Evolutionary conservation across 1,139 yeast genomes (phyloP), one percentile per base, ranked within the genome.

Genomic region (Taphrina betulina): DNA sequence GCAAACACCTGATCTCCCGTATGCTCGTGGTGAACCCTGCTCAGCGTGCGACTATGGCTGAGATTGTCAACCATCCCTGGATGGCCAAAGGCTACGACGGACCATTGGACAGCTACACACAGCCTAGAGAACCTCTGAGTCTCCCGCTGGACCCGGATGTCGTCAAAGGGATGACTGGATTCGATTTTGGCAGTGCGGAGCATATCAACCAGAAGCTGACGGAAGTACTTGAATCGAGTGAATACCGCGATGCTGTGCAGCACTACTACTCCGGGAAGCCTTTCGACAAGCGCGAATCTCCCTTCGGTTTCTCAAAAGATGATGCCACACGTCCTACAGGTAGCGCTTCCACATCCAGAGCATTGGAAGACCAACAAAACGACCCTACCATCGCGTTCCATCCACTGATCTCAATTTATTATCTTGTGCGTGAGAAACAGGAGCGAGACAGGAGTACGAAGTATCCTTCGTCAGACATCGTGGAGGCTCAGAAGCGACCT

Each of bases 21-120:
- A 92, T 94, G 96, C 77, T 94, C 59, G 95, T 89, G 36, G 96
- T 92, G 4, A 88, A 88, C 65, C 95, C 96, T 3, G 65, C 73
- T 2, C 81, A 81, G 60, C 80, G 99, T 66, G 96, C 96, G 0
- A 71, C 85, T 0, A 74, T 94, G 60, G 75, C 77, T 58, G 96
- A 89, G 66, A 87, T 92, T 5, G 77, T 85, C 63, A 76, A 79
- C 60, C 98, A 92, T 65, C 96, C 96, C 1, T 92, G 99, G 99
- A 85, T 94, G 88, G 78, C 77, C 60, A 83, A 83, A 67, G 96
- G 96, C 16, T 89, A 80, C 67, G 96, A 89, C 59, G 79, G 78
- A 44, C 78, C 83, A 0, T 83, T 87, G 2, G 78, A 82, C 4
- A 81, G 82, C 48, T 84, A 82, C 67, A 71, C 92, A 36, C 96